Evolutionary conservation across 1,139 yeast species (phyloP).

Genomic region (Casaregolazyma lundiana): DNA sequence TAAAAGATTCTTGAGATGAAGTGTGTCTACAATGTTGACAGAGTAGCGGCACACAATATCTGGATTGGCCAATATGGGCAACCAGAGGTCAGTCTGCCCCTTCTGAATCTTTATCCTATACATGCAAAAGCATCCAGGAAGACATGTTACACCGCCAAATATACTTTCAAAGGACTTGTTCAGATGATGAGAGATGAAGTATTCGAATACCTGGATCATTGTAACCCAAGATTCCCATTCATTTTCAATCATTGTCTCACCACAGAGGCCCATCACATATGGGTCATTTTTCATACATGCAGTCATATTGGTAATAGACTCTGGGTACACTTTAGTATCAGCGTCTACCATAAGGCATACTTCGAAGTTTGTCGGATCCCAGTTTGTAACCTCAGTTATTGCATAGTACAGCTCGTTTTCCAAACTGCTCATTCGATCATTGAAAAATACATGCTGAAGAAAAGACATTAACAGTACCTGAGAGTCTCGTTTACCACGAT

Average conservation of each 20-base stretch:
- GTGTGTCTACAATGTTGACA: conserved; percentile 31
- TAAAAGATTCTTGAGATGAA: conserved; percentile 34
- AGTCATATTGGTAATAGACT: conserved; percentile 31
- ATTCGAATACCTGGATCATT: conserved; percentile 37
- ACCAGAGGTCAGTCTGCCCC: conserved; percentile 56
- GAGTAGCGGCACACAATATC: conserved; percentile 34
- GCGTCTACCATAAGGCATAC: conserved; percentile 36
- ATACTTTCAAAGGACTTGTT: conserved; percentile 36
- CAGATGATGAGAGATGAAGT: conserved; percentile 35
- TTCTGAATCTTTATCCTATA: conserved; percentile 50
- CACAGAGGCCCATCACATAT: conserved; percentile 34
- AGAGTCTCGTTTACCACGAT: conserved; percentile 37
- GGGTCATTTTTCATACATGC: conserved; percentile 31
- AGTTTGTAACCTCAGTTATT: conserved; percentile 29
- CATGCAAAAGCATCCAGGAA: conserved; percentile 38
- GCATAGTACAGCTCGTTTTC: conserved; percentile 33
- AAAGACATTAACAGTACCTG: conserved; percentile 35
- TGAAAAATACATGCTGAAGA: conserved; percentile 36
- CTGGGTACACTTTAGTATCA: conserved; percentile 33
- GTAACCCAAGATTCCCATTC: conserved; percentile 34
- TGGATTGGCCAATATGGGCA: conserved; percentile 47
- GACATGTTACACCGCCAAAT: conserved; percentile 37
- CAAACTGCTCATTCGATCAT: conserved; percentile 33
- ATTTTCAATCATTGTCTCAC: conserved; percentile 35
- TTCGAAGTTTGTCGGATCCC: conserved; percentile 32